These are phyloP conservation scores for Moesziomyces antarcticus DNA, from an alignment of 1,284 basidiomycete species.

Conservation along the genomic window DNA sequence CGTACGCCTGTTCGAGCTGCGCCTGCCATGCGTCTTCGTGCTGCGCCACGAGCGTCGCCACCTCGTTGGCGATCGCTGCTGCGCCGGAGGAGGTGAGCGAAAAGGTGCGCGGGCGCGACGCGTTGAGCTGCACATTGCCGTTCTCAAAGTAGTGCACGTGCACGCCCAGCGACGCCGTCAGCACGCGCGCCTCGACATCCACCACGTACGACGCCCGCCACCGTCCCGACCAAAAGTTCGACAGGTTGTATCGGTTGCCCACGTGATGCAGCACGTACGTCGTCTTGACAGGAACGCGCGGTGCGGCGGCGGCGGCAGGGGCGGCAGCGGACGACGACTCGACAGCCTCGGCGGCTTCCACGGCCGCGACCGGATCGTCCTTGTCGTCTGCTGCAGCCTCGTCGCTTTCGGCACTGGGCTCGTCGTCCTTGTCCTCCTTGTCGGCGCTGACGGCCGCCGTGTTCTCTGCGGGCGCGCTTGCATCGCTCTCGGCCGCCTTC, in stretches of 20 bases:
- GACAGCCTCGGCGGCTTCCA: conserved; percentile 4
- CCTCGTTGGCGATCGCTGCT: conserved; percentile 20
- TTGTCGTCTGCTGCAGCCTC: neutral
- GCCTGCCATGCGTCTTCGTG: conserved; percentile 61
- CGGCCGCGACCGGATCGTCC: conserved; percentile 4
- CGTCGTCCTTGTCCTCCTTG: neutral
- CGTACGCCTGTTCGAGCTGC: conserved; percentile 40
- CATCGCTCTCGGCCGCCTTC: conserved; percentile 22
- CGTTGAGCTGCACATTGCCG: conserved; percentile 65
- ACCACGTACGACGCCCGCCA: conserved; percentile 60
- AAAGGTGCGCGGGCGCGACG: conserved; percentile 26
- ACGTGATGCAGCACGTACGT: conserved; percentile 58
- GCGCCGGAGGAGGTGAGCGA: conserved; percentile 19
- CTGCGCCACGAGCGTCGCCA: conserved; percentile 43
- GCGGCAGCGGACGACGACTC: conserved; percentile 3
- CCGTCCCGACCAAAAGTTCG: conserved; percentile 66
- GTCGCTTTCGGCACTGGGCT: conserved; percentile 1
- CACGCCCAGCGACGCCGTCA: conserved; percentile 33
- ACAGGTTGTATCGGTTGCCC: conserved; percentile 63
- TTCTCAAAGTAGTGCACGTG: conserved; percentile 67
- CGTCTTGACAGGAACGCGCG: conserved; percentile 10
- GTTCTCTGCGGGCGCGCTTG: conserved; percentile 27
- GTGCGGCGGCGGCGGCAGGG: neutral
- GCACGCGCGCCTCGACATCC: conserved; percentile 16
- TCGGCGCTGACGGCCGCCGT: conserved; percentile 12